These are phyloP conservation scores for Globisporangium megalacanthum DNA, from an alignment of 352 stramenopile genomes.

Conservation along the genomic window DNA sequence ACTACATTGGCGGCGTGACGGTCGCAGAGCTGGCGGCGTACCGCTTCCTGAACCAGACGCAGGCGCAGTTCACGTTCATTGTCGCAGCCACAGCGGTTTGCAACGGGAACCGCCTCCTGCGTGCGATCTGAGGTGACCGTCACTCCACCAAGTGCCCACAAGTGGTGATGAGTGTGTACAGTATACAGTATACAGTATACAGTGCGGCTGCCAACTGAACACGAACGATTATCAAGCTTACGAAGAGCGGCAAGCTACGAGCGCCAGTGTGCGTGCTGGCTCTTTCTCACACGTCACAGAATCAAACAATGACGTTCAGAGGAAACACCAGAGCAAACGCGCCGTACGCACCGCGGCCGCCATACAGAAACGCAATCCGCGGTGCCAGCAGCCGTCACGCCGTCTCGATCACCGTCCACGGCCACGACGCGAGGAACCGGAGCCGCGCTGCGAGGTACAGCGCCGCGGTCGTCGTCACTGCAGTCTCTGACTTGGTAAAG, in stretches of 20 bases:
- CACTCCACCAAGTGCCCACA: too few relatives aligned
- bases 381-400: slow-evolving; percentile 4
- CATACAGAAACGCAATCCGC: slow-evolving; percentile 3
- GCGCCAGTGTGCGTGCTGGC: not conserved
- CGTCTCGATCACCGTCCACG: not conserved
- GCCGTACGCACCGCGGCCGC: not conserved
- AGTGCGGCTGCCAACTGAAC: too few relatives aligned
- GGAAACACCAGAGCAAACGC: slow-evolving; percentile 5
- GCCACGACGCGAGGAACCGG: slow-evolving; percentile 24
- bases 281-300: not conserved
- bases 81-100: slow-evolving; percentile 69
- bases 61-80: slow-evolving; percentile 58
- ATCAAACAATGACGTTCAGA: slow-evolving; percentile 1
- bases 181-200: too few relatives aligned
- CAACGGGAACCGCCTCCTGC: slow-evolving; percentile 62
- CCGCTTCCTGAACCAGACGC: slow-evolving; percentile 65
- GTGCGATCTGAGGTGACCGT: slow-evolving; percentile 30
- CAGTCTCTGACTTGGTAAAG: slow-evolving; percentile 27
- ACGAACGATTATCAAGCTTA: too few relatives aligned
- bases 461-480: slow-evolving; percentile 25
- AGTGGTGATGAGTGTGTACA: too few relatives aligned
- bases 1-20: slow-evolving; percentile 80
- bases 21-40: slow-evolving; percentile 77
- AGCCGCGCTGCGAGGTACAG: slow-evolving; percentile 37
- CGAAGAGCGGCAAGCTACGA: too few relatives aligned